Base-by-base conservation (phyloP, 306 rosid species). In the Fragaria vesca region DNA sequence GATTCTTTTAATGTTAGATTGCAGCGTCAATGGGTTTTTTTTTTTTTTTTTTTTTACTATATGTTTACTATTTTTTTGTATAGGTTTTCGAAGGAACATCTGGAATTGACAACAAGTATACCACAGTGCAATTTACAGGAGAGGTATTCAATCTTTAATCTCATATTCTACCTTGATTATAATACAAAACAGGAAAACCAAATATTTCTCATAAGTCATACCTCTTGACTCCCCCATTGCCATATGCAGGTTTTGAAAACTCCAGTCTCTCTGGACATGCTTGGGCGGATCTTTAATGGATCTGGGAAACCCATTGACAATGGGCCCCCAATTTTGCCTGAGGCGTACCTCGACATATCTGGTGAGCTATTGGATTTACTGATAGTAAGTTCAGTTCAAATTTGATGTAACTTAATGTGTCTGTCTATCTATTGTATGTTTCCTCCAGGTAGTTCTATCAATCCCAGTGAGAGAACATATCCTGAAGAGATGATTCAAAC, bases 401-500 rank as follows among this genome's bases (percentile, higher is more conserved):
- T 46, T 47, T 75, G 28, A 38, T 67, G 71, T 76, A 32, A 76
- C 18, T 67, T 55, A 50, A 47, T 66, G 55, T 47, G 20, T 40
- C 40, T 55, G 57, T 72, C 28, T 58, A 28, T 74, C 17, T 61
- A 11, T 72, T 77, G 24, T 66, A 38, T 73, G 78, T 32, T 45
- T 10, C 68, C 76, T 61, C 34, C 81, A 96, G 99, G 99, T 78
- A 96, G 99, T 84, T 96, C 99, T 74, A 96, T 96, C 83, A 96
- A 96, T 85, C 99, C 99, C 65, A 96, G 99, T 83, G 99, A 96
- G 89, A 91, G 99, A 85, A 96, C 99, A 45, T 96, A 93, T 90
- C 99, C 99, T 0, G 99, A 96, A 87, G 99, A 96, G 87, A 96
- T 96, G 99, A 96, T 96, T 69, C 99, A 96, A 84, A 96, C 99